A percentile compares a stretch with the other conserved stretches of the same genome.
Evolutionary conservation across 176 grass and related monocot species (phyloP).

Genomic region (Raddia distichophylla): DNA sequence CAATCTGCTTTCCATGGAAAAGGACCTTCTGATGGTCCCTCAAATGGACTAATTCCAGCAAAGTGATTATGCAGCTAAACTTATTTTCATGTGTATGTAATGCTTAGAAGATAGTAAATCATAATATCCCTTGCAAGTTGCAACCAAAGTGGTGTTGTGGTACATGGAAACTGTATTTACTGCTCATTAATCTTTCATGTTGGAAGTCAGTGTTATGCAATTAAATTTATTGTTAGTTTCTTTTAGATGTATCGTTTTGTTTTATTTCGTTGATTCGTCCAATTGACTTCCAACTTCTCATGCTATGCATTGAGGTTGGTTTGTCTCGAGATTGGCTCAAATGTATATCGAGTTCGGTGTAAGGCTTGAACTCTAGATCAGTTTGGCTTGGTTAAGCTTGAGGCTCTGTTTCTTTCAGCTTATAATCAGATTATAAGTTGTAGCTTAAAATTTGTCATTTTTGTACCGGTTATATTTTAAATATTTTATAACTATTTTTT

Average conservation of each 20-base stretch:
- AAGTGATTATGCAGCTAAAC: conserved; percentile 26
- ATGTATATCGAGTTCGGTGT: too few species aligned
- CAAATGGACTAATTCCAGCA: conserved; percentile 42
- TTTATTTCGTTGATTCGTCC: neutral
- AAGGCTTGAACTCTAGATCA: too few species aligned
- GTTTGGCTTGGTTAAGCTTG: too few species aligned
- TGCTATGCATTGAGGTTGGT: too few species aligned
- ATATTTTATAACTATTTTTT: too few species aligned
- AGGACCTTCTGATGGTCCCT: conserved; percentile 28
- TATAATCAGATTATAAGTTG: too few species aligned
- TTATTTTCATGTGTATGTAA: conserved; percentile 41
- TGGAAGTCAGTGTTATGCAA: conserved; percentile 12
- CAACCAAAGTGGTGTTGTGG: conserved; percentile 22
- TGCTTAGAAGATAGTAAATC: conserved; percentile 44
- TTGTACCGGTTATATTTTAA: too few species aligned
- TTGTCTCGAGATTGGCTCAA: too few species aligned
- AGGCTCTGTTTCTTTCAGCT: too few species aligned
- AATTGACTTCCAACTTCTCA: neutral
- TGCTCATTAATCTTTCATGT: conserved; percentile 32
- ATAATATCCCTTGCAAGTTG: conserved; percentile 41
- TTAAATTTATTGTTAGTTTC: conserved; percentile 39
- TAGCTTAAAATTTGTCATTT: too few species aligned
- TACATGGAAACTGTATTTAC: conserved; percentile 31
- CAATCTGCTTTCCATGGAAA: conserved; percentile 72
- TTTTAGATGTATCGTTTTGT: neutral